Evolutionary conservation across 768 basidiomycete genomes (phyloP), one percentile per base, ranked within the genome.

Genomic region (Mycena vitilis): DNA sequence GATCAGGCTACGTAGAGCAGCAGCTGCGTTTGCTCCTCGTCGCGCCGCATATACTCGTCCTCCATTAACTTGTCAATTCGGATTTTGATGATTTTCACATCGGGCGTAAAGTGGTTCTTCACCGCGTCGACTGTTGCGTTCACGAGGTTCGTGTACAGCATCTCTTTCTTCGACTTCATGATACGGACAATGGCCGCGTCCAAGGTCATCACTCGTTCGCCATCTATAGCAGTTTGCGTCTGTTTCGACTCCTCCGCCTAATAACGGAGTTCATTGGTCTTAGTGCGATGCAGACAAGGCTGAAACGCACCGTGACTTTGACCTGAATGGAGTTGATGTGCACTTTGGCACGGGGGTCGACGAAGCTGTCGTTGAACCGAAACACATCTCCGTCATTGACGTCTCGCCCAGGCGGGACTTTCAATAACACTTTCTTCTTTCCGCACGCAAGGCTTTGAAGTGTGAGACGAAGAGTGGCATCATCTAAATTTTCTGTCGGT

Each of bases 301-400:
- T 36, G 36, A 20, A 10, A 13, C 92, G 67, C 75, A 96, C 95
- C 68, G 95, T 90, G 72, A 96, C 92, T 76, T 96, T 96, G 18
- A 91, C 92, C 78, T 98, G 98, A 56, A 99, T 97, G 23, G 96
- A 94, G 75, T 96, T 97, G 81, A 99, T 96, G 79, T 94, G 94
- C 47, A 99, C 87, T 73, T 91, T 94, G 44, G 89, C 80, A 48
- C 88, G 85, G 9, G 91, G 85, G 73, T 97, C 93, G 36, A 89
- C 88, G 78, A 99, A 99, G 11, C 88, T 88, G 37, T 86, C 81
- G 77, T 98, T 98, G 82, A 92, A 95, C 38, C 80, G 79, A 77
- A 99, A 99, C 51, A 86, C 76, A 74, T 99, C 98, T 2, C 77
- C 81, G 40, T 91, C 88, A 36, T 88, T 77, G 45, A 99, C 90